Percentiles rank a stretch among this genome's conserved stretches.
These are phyloP conservation scores for Rubia peregrina DNA, from an alignment of 305 asterid species.

Conservation along the genomic window DNA sequence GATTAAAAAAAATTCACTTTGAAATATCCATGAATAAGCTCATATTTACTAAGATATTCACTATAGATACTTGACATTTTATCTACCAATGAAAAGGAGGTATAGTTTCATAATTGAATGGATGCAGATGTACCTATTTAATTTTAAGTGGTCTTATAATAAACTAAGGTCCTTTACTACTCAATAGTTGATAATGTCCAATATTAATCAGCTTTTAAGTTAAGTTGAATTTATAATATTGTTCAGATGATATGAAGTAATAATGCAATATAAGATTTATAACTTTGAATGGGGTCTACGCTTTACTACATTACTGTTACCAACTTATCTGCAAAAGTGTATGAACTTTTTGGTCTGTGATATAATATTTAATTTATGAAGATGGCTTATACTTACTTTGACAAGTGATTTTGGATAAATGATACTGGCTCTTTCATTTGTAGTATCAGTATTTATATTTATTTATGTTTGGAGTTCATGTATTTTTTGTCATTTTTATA, in stretches of 20 bases:
- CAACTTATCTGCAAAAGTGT: neutral
- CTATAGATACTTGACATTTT: neutral
- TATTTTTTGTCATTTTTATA: slow-evolving; percentile 15
- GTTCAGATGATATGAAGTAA: neutral
- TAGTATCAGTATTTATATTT: neutral
- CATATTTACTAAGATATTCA: slow-evolving; percentile 1
- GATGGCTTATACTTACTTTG: neutral
- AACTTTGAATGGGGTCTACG: neutral
- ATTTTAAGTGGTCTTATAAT: neutral
- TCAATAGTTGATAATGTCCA: neutral
- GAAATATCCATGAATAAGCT: neutral
- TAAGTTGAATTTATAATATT: neutral
- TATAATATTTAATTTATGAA: neutral
- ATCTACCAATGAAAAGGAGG: neutral
- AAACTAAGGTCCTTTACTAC: neutral
- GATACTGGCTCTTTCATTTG: neutral
- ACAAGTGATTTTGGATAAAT: neutral
- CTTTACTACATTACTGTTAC: neutral
- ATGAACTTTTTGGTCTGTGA: neutral
- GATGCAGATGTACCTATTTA: neutral
- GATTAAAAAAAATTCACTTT: neutral
- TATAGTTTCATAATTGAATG: neutral
- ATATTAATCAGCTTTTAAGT: neutral
- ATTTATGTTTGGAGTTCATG: neutral
- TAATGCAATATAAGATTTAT: neutral